These are phyloP conservation scores for Colletotrichum sp. DNA, from an alignment of 2,329 filamentous ascomycete genomes.

Conservation along the genomic window DNA sequence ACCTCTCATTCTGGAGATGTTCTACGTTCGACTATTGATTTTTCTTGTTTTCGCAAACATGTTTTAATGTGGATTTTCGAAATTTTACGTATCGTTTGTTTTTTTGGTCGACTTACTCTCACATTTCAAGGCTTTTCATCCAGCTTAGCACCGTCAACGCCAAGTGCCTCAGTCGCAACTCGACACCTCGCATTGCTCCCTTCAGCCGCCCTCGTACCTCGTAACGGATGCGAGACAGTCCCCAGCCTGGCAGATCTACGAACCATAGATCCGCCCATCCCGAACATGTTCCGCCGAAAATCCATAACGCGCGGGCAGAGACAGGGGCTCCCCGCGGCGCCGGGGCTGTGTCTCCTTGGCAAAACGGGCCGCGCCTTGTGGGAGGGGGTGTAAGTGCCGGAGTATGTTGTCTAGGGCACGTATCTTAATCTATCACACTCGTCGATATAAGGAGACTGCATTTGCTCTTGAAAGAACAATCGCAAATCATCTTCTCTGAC, in stretches of 20 bases:
- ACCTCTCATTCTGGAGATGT: background rate
- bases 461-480: background rate
- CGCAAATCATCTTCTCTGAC: background rate
- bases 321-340: background rate
- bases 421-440: background rate
- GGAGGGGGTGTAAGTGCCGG: background rate
- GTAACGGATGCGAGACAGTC: background rate
- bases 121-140: background rate
- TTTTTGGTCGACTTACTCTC: too few species aligned
- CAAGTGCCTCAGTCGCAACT: background rate
- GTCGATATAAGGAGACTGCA: background rate
- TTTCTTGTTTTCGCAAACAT: background rate
- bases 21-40: background rate
- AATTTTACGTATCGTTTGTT: fast-evolving
- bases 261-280: background rate
- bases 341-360: background rate
- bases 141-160: background rate
- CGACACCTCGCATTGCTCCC: background rate
- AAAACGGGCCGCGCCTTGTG: background rate
- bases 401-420: background rate
- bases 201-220: background rate
- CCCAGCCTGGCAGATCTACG: background rate
- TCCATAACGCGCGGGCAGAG: background rate
- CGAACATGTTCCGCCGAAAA: background rate
- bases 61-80: fast-evolving